phyloP scores from a whole-genome alignment of 345 rosid genomes.

The Trapa bicornis region DNA sequence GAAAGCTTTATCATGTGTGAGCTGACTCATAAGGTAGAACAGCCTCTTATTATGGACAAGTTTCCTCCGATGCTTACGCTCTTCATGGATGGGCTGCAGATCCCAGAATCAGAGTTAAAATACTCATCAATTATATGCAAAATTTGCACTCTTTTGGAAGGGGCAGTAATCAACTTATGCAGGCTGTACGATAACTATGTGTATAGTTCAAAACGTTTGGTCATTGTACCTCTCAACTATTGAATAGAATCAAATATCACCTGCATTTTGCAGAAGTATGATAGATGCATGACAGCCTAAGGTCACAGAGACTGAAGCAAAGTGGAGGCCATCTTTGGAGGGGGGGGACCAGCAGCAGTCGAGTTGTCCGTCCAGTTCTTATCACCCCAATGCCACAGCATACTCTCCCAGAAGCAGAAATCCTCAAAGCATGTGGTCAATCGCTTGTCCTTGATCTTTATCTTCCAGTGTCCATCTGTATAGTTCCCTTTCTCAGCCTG shows the following conservation, averaged over 20 bases:
- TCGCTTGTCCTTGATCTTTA: conserved; percentile 55
- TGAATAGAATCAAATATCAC: background rate
- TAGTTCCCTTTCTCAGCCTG: conserved; percentile 70
- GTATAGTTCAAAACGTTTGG: background rate
- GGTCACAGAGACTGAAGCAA: conserved; percentile 25
- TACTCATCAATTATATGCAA: conserved; percentile 10
- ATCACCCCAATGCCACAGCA: conserved; percentile 91
- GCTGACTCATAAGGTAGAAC: conserved; percentile 27
- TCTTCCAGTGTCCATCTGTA: conserved; percentile 76
- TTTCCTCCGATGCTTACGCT: conserved; percentile 62
- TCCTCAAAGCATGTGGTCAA: conserved; percentile 54
- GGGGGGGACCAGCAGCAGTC: conserved; percentile 19
- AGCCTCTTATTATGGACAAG: conserved; percentile 15
- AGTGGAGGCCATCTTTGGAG: conserved; percentile 1
- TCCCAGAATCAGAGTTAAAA: conserved; percentile 59
- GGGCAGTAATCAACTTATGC: background rate
- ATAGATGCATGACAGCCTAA: background rate
- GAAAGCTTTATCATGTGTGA: conserved; percentile 73
- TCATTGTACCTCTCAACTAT: background rate
- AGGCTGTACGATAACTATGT: background rate
- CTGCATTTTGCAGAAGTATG: background rate
- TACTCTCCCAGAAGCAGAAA: conserved; percentile 79
- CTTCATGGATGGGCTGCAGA: conserved; percentile 63
- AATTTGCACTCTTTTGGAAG: too few relatives aligned
- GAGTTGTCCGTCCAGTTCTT: conserved; percentile 55